phyloP scores from a whole-genome alignment of 768 basidiomycete genomes.

The Chiua virens region DNA sequence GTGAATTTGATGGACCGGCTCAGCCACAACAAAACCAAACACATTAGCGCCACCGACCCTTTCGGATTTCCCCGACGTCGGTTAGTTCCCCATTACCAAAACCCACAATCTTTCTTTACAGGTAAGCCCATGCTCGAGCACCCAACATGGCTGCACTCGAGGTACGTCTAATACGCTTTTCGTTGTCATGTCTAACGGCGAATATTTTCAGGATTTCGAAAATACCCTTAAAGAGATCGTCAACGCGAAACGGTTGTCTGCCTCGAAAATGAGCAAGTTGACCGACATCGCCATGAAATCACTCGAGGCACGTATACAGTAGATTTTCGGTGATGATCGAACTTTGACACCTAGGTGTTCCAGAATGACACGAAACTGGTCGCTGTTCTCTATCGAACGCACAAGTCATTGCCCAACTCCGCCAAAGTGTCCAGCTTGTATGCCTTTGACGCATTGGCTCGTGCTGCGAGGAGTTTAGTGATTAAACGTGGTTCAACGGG shows the following conservation, averaged over 20 bases:
- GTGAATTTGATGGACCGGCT: not conserved
- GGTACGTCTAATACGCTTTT: slow-evolving; percentile 25
- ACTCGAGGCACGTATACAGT: slow-evolving; percentile 59
- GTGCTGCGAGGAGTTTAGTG: slow-evolving; percentile 70
- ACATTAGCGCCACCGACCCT: slow-evolving; percentile 20
- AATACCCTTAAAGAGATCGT: slow-evolving; percentile 78
- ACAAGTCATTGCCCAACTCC: slow-evolving; percentile 68
- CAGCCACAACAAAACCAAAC: slow-evolving; percentile 43
- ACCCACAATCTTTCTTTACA: slow-evolving; percentile 6
- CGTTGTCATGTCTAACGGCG: slow-evolving; percentile 6
- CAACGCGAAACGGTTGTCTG: slow-evolving; percentile 78
- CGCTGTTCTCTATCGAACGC: slow-evolving; percentile 84
- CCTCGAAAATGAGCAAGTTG: slow-evolving; percentile 78
- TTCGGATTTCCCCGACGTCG: slow-evolving; percentile 6
- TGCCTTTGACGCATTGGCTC: slow-evolving; percentile 88
- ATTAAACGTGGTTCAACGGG: slow-evolving; percentile 63
- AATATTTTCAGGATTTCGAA: slow-evolving; percentile 69
- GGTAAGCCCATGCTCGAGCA: slow-evolving; percentile 20
- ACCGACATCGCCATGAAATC: slow-evolving; percentile 76
- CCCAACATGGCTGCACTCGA: slow-evolving; percentile 42
- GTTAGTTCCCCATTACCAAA: slow-evolving; percentile 11
- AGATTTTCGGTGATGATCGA: not conserved
- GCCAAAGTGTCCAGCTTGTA: slow-evolving; percentile 89
- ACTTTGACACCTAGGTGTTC: not conserved
- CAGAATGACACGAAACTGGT: slow-evolving; percentile 88